Evolutionary conservation across 176 grass and related monocot species (phyloP), one percentile per base, ranked within the genome.

Genomic region (sorghum (Sorghum bicolor)): DNA sequence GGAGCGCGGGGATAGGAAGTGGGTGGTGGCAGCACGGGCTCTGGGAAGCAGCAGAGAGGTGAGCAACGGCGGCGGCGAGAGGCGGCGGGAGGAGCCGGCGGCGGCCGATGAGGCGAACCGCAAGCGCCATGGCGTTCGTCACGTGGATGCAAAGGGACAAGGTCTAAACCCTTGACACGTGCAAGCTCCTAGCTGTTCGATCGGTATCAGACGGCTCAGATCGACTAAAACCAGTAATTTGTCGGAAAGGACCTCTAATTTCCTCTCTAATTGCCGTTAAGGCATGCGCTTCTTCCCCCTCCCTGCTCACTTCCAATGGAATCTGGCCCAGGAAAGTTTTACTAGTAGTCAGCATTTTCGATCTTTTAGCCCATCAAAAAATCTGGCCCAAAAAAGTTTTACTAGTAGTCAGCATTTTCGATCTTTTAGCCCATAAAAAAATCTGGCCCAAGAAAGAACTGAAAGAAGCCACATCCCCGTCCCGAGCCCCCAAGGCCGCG

Each of bases 91-190:
- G 55, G 78, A 50, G 72, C 44, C 63, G 77, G 53, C 75, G 74
- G 41, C 65, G 89, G 78, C 85, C 69, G 31, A 92, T 75, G 63
- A 90, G 82, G 29, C 80, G 85, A 32, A 65, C 34, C 69, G 79
- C 75, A 65, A 91, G 76, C 64, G 80, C 76, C 88, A 94, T 86
- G 26, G 52, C 31, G 63, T 44, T 6, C 28, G 62, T 31, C 50
- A 38, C 63, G 66, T 63, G 57, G 77, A 45, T 20, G 33, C 22
- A 41, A 40, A 37, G 47, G 63, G 29, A 1, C 20, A 31, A 61
- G 71, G 47, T 76, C 63, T 69, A 16, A 76, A 47, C 52, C 24
- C 24, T 43, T 10, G 62, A 19, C 31, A 47, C 19, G 50, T 32
- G 77, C 13, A 17, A 15, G 5, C 0, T 5, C 0, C 3, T 0